Conservation (phyloP, 2,329 filamentous ascomycete genomes). For the Sarocladium oryzae region DNA sequence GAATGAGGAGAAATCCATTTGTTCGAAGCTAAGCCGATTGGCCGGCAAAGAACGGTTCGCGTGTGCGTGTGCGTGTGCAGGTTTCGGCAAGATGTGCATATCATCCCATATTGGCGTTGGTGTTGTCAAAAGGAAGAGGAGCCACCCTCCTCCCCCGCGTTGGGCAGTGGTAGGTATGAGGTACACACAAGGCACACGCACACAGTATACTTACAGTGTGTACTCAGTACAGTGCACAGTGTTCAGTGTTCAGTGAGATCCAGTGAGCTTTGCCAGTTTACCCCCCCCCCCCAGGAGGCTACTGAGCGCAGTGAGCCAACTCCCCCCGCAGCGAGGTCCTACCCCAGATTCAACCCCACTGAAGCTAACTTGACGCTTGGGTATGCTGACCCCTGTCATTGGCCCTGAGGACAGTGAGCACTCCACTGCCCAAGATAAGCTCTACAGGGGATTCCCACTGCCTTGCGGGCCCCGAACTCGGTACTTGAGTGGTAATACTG, state of each 20-base stretch:
- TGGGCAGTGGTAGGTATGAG: not conserved
- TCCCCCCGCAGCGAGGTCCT: no score
- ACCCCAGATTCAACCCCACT: not conserved
- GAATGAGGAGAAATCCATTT: no score
- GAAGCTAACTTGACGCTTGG: not conserved
- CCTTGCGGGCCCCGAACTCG: not conserved
- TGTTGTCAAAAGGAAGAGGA: no score
- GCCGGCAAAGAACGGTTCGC: constrained; percentile 1
- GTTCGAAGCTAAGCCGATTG: not conserved
- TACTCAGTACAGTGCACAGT: no score
- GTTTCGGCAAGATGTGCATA: not conserved
- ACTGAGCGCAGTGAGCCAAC: no score
- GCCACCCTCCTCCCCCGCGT: no score
- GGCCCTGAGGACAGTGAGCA: not conserved
- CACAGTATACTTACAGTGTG: no score
- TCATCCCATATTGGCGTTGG: no score
- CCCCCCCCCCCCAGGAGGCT: no score
- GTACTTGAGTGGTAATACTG: not conserved
- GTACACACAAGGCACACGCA: no score
- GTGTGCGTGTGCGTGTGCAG: not conserved
- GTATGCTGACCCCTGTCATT: not conserved
- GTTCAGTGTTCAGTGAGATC: no score
- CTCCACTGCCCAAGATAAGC: constrained; percentile 1
- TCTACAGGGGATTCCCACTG: not conserved
- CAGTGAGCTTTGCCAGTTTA: no score